phyloP scores from a whole-genome alignment of 768 basidiomycete species.

The Boletales sp. region DNA sequence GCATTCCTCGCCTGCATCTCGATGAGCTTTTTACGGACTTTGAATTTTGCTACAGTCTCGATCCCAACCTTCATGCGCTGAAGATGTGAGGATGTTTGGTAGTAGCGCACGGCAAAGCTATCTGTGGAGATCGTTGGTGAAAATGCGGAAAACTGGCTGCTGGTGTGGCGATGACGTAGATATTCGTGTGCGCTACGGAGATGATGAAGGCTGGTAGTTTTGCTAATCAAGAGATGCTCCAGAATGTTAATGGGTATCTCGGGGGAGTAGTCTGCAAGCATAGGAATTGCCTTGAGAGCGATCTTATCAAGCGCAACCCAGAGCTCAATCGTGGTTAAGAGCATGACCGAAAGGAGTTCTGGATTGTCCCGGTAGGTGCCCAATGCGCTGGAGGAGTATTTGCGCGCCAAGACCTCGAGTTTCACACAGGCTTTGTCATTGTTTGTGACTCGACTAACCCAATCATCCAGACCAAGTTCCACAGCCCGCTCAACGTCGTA shows the following conservation, averaged over 20 bases:
- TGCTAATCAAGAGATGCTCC: slow-evolving; percentile 28
- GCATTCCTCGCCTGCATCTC: slow-evolving; percentile 27
- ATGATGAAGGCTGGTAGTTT: slow-evolving; percentile 25
- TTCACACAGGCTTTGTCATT: slow-evolving; percentile 12
- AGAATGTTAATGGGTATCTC: slow-evolving; percentile 28
- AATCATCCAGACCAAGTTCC: slow-evolving; percentile 29
- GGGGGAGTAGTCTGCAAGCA: slow-evolving; percentile 31
- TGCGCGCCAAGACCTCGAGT: slow-evolving; percentile 22
- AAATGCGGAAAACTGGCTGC: slow-evolving; percentile 33
- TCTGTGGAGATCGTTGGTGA: slow-evolving; percentile 6
- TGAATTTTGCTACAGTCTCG: slow-evolving; percentile 18
- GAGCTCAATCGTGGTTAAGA: slow-evolving; percentile 37
- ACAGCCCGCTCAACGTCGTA: slow-evolving; percentile 38
- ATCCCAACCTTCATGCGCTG: slow-evolving; percentile 29
- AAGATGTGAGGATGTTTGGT: slow-evolving; percentile 18
- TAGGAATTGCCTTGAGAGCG: slow-evolving; percentile 15
- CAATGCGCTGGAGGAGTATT: slow-evolving; percentile 27
- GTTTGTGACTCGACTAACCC: slow-evolving; percentile 24
- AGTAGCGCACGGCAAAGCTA: slow-evolving; percentile 37
- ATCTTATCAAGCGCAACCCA: slow-evolving; percentile 36
- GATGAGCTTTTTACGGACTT: slow-evolving; percentile 20
- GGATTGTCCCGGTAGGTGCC: slow-evolving; percentile 31
- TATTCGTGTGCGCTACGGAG: slow-evolving; percentile 28
- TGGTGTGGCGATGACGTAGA: slow-evolving; percentile 29
- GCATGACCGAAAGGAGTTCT: slow-evolving; percentile 40